Evolutionary conservation across 768 basidiomycete species (phyloP).

Genomic region (Lactarius hatsudake): DNA sequence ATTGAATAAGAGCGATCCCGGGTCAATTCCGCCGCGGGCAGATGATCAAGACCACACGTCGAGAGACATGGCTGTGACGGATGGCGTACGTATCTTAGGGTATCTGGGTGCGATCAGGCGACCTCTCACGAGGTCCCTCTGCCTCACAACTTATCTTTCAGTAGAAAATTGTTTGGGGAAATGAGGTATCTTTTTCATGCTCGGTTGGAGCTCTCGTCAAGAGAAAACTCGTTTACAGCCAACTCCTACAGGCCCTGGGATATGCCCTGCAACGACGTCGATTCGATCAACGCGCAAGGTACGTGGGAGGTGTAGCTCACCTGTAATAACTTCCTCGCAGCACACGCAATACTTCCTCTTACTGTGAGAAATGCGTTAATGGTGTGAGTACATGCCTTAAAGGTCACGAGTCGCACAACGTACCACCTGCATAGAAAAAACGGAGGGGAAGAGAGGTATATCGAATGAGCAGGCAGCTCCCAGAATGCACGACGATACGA

Average conservation of each 20-base stretch:
- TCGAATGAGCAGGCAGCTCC: background rate
- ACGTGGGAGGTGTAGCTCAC: background rate
- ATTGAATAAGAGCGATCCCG: background rate
- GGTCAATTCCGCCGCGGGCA: background rate
- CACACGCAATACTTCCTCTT: constrained; percentile 25
- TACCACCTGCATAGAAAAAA: constrained; percentile 15
- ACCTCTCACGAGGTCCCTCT: background rate
- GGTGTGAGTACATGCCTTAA: background rate
- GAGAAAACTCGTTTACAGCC: constrained; percentile 20
- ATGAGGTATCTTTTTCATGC: no score
- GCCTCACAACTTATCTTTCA: background rate
- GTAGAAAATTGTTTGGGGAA: background rate
- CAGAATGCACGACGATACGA: background rate
- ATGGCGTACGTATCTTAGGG: background rate
- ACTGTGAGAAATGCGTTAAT: background rate
- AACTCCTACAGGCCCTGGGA: constrained; percentile 22
- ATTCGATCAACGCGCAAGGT: background rate
- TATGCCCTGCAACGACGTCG: constrained; percentile 3
- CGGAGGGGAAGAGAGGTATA: background rate
- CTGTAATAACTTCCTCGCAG: constrained; percentile 18
- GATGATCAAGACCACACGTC: background rate
- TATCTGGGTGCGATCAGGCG: no score
- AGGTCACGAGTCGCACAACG: background rate
- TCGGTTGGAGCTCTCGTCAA: background rate
- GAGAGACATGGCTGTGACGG: background rate